These are phyloP conservation scores for Musa balbisiana DNA, from an alignment of 202 grass and related monocot species.

Conservation along the genomic window DNA sequence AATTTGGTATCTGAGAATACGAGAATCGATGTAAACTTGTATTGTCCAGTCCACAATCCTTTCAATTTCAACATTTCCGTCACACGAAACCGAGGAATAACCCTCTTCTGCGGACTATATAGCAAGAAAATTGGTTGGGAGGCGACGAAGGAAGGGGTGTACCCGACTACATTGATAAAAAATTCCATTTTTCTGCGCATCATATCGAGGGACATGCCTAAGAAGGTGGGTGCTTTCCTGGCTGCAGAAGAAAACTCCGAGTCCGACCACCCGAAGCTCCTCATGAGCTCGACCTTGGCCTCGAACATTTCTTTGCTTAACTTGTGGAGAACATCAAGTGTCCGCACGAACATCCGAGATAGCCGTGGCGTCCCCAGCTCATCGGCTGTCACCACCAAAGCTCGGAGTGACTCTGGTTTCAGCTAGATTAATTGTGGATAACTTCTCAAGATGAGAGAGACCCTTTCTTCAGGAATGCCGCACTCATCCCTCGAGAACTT, in stretches of 20 bases:
- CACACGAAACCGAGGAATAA: slow-evolving; percentile 37
- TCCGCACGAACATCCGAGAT: too few relatives aligned
- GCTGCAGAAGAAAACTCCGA: not conserved
- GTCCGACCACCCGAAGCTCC: slow-evolving; percentile 30
- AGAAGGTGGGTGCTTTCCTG: not conserved
- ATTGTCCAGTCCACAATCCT: slow-evolving; percentile 9
- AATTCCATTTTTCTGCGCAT: slow-evolving; percentile 1
- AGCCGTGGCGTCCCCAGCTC: too few relatives aligned
- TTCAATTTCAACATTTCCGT: slow-evolving; percentile 29
- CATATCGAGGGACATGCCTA: not conserved
- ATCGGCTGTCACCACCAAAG: too few relatives aligned
- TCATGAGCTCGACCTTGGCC: slow-evolving; percentile 34
- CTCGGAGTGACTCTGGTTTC: too few relatives aligned
- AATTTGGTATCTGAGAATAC: too few relatives aligned
- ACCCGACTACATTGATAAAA: not conserved
- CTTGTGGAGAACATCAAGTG: too few relatives aligned
- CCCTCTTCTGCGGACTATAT: slow-evolving; percentile 31
- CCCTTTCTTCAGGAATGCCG: too few relatives aligned
- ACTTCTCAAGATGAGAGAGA: too few relatives aligned
- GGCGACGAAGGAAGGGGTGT: not conserved
- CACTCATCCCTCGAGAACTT: too few relatives aligned
- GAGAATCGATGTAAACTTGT: too few relatives aligned
- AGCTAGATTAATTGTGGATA: too few relatives aligned
- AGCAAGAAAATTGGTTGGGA: not conserved
- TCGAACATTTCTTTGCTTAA: not conserved